Base-by-base conservation (phyloP, 352 stramenopile genomes). In the Halophytophthora batemanensis region DNA sequence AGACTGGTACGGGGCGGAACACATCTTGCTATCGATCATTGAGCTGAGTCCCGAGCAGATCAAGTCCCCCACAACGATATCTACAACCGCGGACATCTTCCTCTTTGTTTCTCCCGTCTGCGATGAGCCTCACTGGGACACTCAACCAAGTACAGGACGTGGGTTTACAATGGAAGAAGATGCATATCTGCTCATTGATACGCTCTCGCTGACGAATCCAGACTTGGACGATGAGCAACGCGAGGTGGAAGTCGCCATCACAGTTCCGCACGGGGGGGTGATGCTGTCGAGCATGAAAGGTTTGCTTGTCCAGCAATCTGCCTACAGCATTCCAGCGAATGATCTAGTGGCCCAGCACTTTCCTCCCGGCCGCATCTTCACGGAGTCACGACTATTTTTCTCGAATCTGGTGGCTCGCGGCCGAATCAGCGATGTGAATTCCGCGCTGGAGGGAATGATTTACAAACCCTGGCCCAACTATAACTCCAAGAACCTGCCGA, bases 1-100 rank as follows among this genome's bases (percentile, higher is more conserved):
- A 34, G 57, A 91, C 55, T 91, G 77, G 74, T 85, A 73, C 23
- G 82, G 82, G 8, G 55, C 73, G 4, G 76, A 90, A 17, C 45
- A 67, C n/a, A 33, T 90, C 19, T 46, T 28, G 18, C 31, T 90
- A 7, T 62, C 47, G 0, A 62, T 71, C 19, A 23, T 64, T n/a
- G 60, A 74, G 33, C 45, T 52, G 14, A 28, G 44, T 45, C 28
- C 31, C 17, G 31, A 40, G 23, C 43, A 59, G 14, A 49, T 34
- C n/a, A 4, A 8, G 8, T 31, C 25, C 4, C 8, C 25, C 25
- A 39, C 43, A 43, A 38, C 35, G 6, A 23, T 59, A 31, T 22
- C 13, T 38, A 45, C 46, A 7, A 49, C 45, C 1, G 40, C 46
- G 2, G 50, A 48, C 6, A 40, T 87, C 14, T 70, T 64, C 13